Base-by-base conservation (phyloP, 2,329 filamentous ascomycete species). In the Cercospora zeae-maydis region DNA sequence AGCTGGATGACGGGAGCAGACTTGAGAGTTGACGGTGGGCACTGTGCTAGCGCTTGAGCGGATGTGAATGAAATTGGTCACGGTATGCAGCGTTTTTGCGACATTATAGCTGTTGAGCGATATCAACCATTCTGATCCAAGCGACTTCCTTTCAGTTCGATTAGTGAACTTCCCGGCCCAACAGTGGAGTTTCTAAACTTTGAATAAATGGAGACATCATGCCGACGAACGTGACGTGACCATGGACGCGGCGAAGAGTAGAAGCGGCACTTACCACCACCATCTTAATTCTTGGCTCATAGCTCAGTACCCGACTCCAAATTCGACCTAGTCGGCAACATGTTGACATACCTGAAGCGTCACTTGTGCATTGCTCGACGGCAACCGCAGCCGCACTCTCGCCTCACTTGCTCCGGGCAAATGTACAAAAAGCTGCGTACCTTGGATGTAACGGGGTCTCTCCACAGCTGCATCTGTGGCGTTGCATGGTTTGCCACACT, bases 1-100 rank as follows among this genome's bases (percentile, higher is more conserved):
- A 84, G 83, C 63, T 90, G 88, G 72, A 89, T 90, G 86, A 90
- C 88, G 0, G 87, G 86, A 0, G 83, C 84, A 34, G 87, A 90
- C 67, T 73, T 92, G 72, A 78, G 88, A 33, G 87, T 91, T 54
- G 89, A 92, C 71, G 89, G 89, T 10, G 89, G 89, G 0, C 88
- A 92, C 49, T 65, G 62, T 55, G 67, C 67, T 19, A 63, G 67
- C 56, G 68, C 68, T 8, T 70, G 55, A 39, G 24, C 47, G 27
- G n/a, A 51, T n/a, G 14, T 13, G 27, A 10, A 34, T 37, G 27
- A 31, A 9, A 58, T 14, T 33, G 4, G 19, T 49, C 31, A 16
- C 49, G 27, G 8, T 1, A 34, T 58, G 39, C 34, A 58, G 55
- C 55, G 55, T 58, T 49, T 27, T 36, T 24, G 55, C 39, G 27